Conservation (phyloP, 208 protist genomes). For the Phytomonas francai region DNA sequence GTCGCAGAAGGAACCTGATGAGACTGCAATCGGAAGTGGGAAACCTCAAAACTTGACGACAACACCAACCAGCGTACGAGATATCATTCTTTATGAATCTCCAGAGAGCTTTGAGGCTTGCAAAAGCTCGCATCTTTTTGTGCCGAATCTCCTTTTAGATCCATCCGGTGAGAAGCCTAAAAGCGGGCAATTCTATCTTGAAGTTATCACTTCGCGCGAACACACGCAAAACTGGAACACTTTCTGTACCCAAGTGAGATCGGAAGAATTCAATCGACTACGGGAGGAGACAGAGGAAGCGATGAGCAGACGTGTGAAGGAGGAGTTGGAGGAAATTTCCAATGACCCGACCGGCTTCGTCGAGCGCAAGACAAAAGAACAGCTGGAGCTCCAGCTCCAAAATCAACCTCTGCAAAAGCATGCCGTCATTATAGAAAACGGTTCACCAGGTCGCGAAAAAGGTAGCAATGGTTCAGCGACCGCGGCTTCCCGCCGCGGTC, state of each 20-base stretch:
- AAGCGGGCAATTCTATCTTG: neutral
- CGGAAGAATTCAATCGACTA: neutral
- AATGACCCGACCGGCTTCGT: neutral
- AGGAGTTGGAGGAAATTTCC: neutral
- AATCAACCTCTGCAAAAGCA: neutral
- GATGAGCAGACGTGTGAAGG: neutral
- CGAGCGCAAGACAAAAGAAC: neutral
- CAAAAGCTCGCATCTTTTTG: neutral
- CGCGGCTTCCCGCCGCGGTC: neutral
- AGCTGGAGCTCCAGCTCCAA: neutral
- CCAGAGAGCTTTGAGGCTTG: neutral
- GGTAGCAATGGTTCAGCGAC: neutral
- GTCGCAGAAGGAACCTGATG: neutral
- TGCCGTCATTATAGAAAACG: neutral
- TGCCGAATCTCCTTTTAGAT: neutral
- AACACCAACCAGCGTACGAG: neutral
- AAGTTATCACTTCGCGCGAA: neutral
- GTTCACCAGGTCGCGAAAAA: neutral
- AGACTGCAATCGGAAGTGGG: neutral
- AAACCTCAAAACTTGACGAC: neutral
- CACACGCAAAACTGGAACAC: neutral
- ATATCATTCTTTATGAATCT: neutral
- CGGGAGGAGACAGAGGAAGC: neutral
- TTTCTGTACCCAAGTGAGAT: neutral
- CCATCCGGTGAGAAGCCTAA: neutral